phyloP scores from a whole-genome alignment of 768 basidiomycete genomes.

The Suillus cothurnatus region DNA sequence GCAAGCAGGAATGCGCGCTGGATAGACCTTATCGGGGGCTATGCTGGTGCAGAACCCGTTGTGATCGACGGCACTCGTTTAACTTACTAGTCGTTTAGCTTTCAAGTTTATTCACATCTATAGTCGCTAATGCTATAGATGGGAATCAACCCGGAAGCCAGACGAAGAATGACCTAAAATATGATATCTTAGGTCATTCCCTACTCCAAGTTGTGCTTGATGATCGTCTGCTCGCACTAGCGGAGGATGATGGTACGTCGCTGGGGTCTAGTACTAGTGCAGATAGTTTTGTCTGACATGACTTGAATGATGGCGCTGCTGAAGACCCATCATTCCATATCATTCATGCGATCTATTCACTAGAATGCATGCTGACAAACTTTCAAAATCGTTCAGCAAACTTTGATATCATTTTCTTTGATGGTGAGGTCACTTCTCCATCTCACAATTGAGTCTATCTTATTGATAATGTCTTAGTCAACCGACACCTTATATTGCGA shows the following conservation, averaged over 20 bases:
- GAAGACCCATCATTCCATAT: slow-evolving; percentile 62
- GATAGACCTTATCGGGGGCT: slow-evolving; percentile 77
- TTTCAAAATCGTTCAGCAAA: slow-evolving; percentile 51
- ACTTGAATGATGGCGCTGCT: not conserved
- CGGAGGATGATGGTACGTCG: slow-evolving; percentile 43
- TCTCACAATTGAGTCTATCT: not conserved
- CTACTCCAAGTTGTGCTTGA: slow-evolving; percentile 59
- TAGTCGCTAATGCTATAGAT: too few relatives aligned
- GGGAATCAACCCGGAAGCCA: too few relatives aligned
- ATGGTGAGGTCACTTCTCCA: slow-evolving; percentile 37
- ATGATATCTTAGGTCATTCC: slow-evolving; percentile 61
- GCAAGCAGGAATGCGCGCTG: slow-evolving; percentile 44
- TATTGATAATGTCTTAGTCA: slow-evolving; percentile 35
- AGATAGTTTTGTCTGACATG: not conserved
- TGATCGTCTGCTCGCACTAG: slow-evolving; percentile 62
- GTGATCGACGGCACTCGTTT: slow-evolving; percentile 55
- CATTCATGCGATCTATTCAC: slow-evolving; percentile 55
- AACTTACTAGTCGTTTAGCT: not conserved
- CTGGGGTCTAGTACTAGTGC: not conserved
- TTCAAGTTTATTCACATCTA: slow-evolving; percentile 7
- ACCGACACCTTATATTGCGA: slow-evolving; percentile 42
- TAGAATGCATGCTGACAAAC: slow-evolving; percentile 55
- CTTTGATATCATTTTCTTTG: slow-evolving; percentile 69
- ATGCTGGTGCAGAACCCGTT: slow-evolving; percentile 67
- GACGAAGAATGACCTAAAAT: too few relatives aligned